These are phyloP conservation scores for Geotrichum australiense DNA, from an alignment of 1,139 yeast genomes.

Conservation along the genomic window DNA sequence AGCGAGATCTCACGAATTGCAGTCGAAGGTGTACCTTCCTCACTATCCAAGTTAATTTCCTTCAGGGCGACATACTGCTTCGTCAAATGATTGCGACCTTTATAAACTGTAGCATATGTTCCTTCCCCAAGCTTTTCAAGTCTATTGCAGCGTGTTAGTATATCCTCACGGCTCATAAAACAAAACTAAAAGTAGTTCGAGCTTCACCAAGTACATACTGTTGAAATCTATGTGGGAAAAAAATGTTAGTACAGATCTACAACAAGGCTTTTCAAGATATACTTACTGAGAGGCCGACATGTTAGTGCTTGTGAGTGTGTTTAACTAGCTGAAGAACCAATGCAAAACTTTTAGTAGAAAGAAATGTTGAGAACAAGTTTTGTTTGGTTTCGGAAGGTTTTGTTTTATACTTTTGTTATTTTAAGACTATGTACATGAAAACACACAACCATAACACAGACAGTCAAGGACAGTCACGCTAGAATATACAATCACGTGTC, in stretches of 20 bases:
- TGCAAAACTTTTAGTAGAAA: too few relatives aligned
- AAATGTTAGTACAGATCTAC: background rate
- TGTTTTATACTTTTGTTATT: too few relatives aligned
- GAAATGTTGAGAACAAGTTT: too few relatives aligned
- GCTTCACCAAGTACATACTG: conserved; percentile 13
- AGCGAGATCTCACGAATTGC: conserved; percentile 94
- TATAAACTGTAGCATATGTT: conserved; percentile 96
- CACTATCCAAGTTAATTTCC: conserved; percentile 90
- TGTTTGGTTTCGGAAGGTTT: too few relatives aligned
- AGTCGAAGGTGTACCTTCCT: conserved; percentile 97
- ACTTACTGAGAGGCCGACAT: conserved; percentile 22
- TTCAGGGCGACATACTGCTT: conserved; percentile 92
- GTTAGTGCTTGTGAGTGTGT: too few relatives aligned
- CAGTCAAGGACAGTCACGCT: too few relatives aligned
- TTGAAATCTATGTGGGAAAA: conserved; percentile 25
- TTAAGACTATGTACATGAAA: too few relatives aligned
- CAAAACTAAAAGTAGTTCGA: background rate
- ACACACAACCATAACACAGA: too few relatives aligned
- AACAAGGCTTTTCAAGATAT: background rate
- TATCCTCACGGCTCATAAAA: background rate
- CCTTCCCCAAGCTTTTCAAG: conserved; percentile 96
- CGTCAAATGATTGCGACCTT: conserved; percentile 84
- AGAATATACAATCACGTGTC: too few relatives aligned
- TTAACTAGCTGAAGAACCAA: too few relatives aligned
- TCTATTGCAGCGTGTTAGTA: conserved; percentile 20